phyloP scores from a whole-genome alignment of 176 grass and related monocot species.

The Luzula sylvatica region DNA sequence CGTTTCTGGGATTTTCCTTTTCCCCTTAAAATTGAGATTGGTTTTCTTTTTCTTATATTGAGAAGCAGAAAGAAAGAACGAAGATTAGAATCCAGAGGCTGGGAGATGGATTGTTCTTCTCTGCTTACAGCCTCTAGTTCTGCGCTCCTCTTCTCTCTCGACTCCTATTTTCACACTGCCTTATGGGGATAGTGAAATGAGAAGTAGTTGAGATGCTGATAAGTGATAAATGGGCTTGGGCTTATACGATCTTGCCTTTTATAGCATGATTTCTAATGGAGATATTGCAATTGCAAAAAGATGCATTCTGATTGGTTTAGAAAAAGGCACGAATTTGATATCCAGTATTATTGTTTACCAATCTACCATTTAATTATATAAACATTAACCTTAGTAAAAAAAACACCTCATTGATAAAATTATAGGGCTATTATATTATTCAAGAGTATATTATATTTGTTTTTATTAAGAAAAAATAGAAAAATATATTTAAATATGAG shows the following conservation, averaged over 20 bases:
- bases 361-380: too few species aligned
- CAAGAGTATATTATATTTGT: too few species aligned
- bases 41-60: background rate
- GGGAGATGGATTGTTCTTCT: background rate
- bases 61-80: background rate
- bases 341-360: too few species aligned
- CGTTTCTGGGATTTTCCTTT: background rate
- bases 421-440: too few species aligned
- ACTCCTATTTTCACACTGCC: background rate
- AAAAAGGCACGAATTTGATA: background rate
- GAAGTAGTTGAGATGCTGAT: background rate
- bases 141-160: background rate
- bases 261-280: background rate
- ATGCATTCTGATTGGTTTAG: conserved; percentile 7
- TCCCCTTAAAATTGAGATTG: too few species aligned
- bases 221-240: background rate
- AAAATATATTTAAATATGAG: too few species aligned
- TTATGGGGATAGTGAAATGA: background rate
- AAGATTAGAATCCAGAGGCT: conserved; percentile 28
- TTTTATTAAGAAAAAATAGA: too few species aligned
- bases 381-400: background rate
- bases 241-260: background rate
- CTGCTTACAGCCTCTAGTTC: conserved; percentile 18
- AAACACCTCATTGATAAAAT: background rate
- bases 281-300: background rate